Base-by-base conservation (phyloP, 2,329 filamentous ascomycete species). In the Colletotrichum sp. region DNA sequence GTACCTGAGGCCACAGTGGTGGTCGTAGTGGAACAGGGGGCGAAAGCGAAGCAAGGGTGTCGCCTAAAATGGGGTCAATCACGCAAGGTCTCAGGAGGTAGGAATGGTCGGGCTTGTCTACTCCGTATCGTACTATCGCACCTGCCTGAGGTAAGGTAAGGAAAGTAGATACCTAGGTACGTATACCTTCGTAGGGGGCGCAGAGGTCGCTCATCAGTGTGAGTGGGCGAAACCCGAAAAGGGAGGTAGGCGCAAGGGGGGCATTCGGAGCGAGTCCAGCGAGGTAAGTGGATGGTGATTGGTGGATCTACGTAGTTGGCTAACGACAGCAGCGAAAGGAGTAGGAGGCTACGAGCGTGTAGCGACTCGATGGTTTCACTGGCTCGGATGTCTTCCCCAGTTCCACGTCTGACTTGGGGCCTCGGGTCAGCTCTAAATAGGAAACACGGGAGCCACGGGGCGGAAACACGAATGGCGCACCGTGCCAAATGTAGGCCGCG, bases 311-410 rank as follows among this genome's bases (percentile, higher is more conserved):
- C 18, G n/a, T 27, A 57, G 54, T 21, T 59, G 11, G 18, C 34
- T 34, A 57, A 31, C 38, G 36, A 57, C 29, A 54, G 57, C 34
- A n/a, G 24, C 47, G 47, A 47, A 38, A 51, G 36, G 29, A 64
- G 70, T 27, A 27, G 5, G 24, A 27, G 24, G 24, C 24, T 38
- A 51, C 47, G 27, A 47, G 58, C 65, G 58, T 70, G 59, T 59
- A 61, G 31, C 27, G 31, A 24, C 66, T 34, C 31, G 66, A 54
- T 33, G 54, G 70, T 70, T 73, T 73, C 70, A 73, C 67, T 73
- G 70, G 70, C 27, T 73, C 66, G 66, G 70, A 36, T 61, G 31
- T 31, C 69, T 72, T 54, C 69, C 63, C 27, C 54, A n/a, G 24
- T 59, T 59, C 57, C 57, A 31, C 18, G 29, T 34, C 16, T 16